phyloP scores from a whole-genome alignment of 2,329 filamentous ascomycete species.

The Fusarium coffeatum region DNA sequence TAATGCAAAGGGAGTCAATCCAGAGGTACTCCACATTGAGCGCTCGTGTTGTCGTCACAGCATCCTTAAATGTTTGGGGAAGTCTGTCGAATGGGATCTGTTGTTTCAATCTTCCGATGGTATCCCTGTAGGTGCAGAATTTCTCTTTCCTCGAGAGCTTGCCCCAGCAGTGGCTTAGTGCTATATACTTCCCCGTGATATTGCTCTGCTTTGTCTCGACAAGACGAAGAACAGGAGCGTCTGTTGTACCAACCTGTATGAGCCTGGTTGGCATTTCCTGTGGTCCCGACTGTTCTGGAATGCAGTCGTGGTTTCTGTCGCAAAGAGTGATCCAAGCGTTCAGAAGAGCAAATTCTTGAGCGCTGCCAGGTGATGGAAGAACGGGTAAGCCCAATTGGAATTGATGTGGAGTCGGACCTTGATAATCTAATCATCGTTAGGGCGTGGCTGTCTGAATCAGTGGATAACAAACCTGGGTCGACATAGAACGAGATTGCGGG shows the following conservation, averaged over 20 bases:
- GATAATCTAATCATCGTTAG: too few species aligned
- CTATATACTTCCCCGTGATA: neutral
- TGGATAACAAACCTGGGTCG: too few species aligned
- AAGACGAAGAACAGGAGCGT: neutral
- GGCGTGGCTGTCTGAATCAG: fast-evolving
- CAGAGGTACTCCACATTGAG: neutral
- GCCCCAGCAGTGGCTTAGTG: neutral
- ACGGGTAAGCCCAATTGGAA: too few species aligned
- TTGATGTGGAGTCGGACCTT: too few species aligned
- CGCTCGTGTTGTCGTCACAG: neutral
- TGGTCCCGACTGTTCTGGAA: too few species aligned
- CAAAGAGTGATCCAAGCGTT: too few species aligned
- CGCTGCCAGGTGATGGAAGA: too few species aligned
- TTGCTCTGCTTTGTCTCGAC: neutral
- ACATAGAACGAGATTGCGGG: too few species aligned
- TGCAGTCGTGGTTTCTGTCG: too few species aligned
- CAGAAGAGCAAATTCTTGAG: too few species aligned
- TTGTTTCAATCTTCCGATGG: neutral
- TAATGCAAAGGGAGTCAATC: neutral
- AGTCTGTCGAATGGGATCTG: neutral
- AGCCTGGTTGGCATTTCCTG: neutral
- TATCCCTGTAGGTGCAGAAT: neutral
- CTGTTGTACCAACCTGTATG: neutral
- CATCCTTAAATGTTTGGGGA: neutral
- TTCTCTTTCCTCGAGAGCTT: neutral